Evolutionary conservation across 345 rosid species (phyloP).

Genomic region (Lumnitzera littorea): DNA sequence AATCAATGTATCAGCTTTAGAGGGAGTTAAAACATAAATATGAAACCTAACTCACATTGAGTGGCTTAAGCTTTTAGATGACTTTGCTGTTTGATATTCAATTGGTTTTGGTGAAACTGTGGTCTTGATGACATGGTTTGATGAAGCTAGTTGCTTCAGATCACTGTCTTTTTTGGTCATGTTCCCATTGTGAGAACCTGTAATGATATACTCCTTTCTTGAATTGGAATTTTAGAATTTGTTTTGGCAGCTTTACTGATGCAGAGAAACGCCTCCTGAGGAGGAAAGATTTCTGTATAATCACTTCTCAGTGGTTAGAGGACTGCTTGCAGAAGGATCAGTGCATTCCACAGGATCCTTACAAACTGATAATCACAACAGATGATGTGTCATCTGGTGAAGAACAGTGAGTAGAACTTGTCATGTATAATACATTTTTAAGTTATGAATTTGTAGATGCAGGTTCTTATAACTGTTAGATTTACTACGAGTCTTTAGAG

Average conservation of each 20-base stretch:
- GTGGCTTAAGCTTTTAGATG: too few species aligned
- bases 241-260: slow-evolving; percentile 34
- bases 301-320: slow-evolving; percentile 72
- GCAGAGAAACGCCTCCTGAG: slow-evolving; percentile 36
- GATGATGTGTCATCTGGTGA: slow-evolving; percentile 30
- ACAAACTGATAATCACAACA: slow-evolving; percentile 47
- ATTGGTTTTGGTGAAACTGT: background rate
- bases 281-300: slow-evolving; percentile 46
- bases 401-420: slow-evolving; percentile 3
- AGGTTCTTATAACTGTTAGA: too few species aligned
- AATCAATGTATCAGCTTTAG: background rate
- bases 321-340: slow-evolving; percentile 49
- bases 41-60: background rate
- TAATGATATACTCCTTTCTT: background rate
- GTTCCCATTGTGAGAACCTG: too few species aligned
- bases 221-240: slow-evolving; percentile 5
- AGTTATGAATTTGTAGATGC: too few species aligned
- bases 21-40: background rate
- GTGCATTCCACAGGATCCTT: slow-evolving; percentile 52
- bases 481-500: too few species aligned
- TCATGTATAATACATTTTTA: too few species aligned
- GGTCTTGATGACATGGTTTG: background rate
- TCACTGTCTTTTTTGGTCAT: too few species aligned
- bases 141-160: background rate
- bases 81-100: too few species aligned